phyloP scores from a whole-genome alignment of 2,329 filamentous ascomycete genomes.

The Phoma sp. region DNA sequence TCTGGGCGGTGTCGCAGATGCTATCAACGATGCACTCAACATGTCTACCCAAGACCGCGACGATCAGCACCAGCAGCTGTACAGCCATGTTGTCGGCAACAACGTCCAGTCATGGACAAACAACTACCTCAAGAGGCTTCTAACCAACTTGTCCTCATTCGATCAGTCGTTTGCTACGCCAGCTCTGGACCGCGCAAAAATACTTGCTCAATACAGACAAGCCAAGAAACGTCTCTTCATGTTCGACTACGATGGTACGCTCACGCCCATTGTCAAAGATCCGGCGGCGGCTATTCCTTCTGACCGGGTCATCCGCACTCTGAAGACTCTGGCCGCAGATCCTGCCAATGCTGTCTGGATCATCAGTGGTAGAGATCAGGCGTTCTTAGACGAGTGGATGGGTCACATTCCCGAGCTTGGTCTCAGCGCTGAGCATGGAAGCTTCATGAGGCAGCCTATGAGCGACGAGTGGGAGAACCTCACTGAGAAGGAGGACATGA shows the following conservation, averaged over 20 bases:
- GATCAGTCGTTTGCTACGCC: constrained; percentile 80
- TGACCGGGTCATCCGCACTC: constrained; percentile 77
- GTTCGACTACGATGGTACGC: constrained; percentile 98
- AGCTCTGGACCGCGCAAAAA: constrained; percentile 74
- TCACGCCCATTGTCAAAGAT: constrained; percentile 92
- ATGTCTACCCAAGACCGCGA: constrained; percentile 73
- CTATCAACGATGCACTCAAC: constrained; percentile 81
- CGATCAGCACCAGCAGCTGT: constrained; percentile 76
- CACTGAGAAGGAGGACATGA: constrained; percentile 86
- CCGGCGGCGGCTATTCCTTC: constrained; percentile 89
- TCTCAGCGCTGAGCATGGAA: constrained; percentile 96
- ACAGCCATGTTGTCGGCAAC: constrained; percentile 83
- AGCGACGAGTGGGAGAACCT: constrained; percentile 85
- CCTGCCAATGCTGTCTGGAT: constrained; percentile 94
- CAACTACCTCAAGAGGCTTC: constrained; percentile 78
- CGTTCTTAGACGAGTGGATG: constrained; percentile 88
- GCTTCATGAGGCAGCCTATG: constrained; percentile 86
- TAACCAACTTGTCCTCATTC: constrained; percentile 80
- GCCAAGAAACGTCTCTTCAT: constrained; percentile 88
- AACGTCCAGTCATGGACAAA: constrained; percentile 88
- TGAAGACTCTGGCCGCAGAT: constrained; percentile 81
- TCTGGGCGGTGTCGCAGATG: constrained; percentile 79
- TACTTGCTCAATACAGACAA: constrained; percentile 76
- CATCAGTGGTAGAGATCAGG: constrained; percentile 92
- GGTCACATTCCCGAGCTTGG: constrained; percentile 89